Evolutionary conservation across 1,139 yeast genomes (phyloP).

Genomic region (Petasospora rhodanensis): DNA sequence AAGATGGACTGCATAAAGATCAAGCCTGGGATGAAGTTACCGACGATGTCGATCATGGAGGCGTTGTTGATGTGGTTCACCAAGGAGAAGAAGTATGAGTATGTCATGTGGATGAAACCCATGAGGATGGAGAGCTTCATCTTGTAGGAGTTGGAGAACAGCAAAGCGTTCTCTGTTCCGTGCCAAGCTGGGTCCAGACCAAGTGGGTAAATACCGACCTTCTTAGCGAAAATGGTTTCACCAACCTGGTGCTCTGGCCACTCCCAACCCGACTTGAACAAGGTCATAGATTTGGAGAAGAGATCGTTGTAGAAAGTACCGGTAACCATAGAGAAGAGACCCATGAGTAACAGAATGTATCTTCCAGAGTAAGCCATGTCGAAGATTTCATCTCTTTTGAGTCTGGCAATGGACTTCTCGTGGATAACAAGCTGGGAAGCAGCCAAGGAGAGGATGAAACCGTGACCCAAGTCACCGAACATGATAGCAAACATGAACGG

Average conservation of each 20-base stretch:
- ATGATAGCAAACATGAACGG: slow-evolving; percentile 99
- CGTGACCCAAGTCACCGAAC: slow-evolving; percentile 99
- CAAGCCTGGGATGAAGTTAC: slow-evolving; percentile 91
- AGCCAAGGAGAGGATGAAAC: slow-evolving; percentile 70
- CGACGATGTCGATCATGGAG: slow-evolving; percentile 78
- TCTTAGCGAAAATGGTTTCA: slow-evolving; percentile 58
- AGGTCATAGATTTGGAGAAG: slow-evolving; percentile 83
- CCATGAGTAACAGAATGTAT: slow-evolving; percentile 87
- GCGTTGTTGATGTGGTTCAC: slow-evolving; percentile 74
- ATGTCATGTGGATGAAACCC: slow-evolving; percentile 95
- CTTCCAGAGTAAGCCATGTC: slow-evolving; percentile 96
- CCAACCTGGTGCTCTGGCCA: slow-evolving; percentile 73
- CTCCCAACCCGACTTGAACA: slow-evolving; percentile 85
- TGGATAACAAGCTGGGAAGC: slow-evolving; percentile 66
- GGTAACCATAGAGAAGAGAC: slow-evolving; percentile 86
- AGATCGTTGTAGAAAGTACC: slow-evolving; percentile 92
- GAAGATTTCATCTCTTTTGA: slow-evolving; percentile 85
- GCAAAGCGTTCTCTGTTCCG: slow-evolving; percentile 85
- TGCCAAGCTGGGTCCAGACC: slow-evolving; percentile 98
- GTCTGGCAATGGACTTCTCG: slow-evolving; percentile 59
- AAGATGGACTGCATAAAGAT: slow-evolving; percentile 94
- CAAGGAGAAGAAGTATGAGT: slow-evolving; percentile 78
- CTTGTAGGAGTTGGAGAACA: slow-evolving; percentile 91
- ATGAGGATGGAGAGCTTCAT: slow-evolving; percentile 92
- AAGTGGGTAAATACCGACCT: slow-evolving; percentile 61